Evolutionary conservation across 1,284 basidiomycete genomes (phyloP).

Genomic region (Sphaerobolus stellatus): DNA sequence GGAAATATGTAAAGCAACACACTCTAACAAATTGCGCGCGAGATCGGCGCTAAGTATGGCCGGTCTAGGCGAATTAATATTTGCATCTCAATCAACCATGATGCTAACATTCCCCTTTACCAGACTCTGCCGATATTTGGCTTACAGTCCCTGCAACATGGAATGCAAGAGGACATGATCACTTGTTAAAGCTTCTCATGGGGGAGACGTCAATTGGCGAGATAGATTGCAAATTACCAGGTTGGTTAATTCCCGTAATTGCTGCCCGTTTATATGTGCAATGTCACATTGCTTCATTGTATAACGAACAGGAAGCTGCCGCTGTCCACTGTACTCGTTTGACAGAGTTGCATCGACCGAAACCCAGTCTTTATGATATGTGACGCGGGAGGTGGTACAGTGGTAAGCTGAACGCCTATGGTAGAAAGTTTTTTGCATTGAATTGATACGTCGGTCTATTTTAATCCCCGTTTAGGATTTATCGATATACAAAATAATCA

Average conservation of each 20-base stretch:
- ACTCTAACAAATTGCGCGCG: conserved; percentile 78
- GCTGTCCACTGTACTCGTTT: conserved; percentile 80
- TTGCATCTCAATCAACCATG: conserved; percentile 3
- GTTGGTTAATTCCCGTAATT: conserved; percentile 35
- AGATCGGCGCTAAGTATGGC: conserved; percentile 80
- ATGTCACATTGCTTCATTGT: background rate
- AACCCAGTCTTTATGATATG: conserved; percentile 72
- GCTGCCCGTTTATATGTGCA: background rate
- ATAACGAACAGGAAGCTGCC: conserved; percentile 77
- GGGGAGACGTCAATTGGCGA: conserved; percentile 73
- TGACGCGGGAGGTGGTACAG: conserved; percentile 81
- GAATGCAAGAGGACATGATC: conserved; percentile 76
- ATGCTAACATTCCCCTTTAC: conserved; percentile 14
- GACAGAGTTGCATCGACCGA: conserved; percentile 71
- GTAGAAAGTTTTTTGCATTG: conserved; percentile 6
- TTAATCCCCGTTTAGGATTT: conserved; percentile 45
- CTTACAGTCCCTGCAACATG: conserved; percentile 83
- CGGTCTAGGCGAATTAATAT: conserved; percentile 62
- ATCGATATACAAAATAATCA: conserved; percentile 79
- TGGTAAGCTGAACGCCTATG: conserved; percentile 43
- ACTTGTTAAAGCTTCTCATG: conserved; percentile 65
- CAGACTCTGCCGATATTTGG: conserved; percentile 77
- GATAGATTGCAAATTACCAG: conserved; percentile 80
- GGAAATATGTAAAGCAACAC: conserved; percentile 82
- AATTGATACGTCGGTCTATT: conserved; percentile 10